Evolutionary conservation across 495 filamentous ascomycete species (phyloP).

Genomic region (Aspergillus ostianus): DNA sequence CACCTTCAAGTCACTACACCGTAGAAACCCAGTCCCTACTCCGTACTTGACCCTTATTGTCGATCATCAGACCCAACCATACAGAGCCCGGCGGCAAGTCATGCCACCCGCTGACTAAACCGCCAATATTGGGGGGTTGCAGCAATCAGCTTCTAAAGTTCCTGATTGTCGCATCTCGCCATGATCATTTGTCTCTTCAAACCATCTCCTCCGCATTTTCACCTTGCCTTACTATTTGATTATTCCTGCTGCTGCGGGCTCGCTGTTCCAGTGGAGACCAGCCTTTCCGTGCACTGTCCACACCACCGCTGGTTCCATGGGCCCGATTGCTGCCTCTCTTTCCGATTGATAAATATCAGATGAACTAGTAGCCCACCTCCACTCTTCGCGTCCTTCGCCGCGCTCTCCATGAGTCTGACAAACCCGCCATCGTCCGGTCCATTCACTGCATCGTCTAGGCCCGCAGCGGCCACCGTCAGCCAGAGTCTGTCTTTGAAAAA

Average conservation of each 20-base stretch:
- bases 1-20: background rate
- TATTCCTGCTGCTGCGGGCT: constrained; percentile 13
- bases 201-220: background rate
- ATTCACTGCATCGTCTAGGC: constrained; percentile 37
- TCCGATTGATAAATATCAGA: constrained; percentile 19
- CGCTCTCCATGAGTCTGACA: constrained; percentile 49
- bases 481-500: constrained; percentile 66
- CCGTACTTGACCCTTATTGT: no score
- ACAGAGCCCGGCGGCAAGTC: background rate
- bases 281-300: constrained; percentile 9
- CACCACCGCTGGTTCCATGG: constrained; percentile 17
- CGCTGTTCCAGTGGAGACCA: constrained; percentile 17
- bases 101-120: background rate
- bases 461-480: constrained; percentile 38
- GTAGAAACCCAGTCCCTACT: background rate
- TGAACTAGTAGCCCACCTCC: constrained; percentile 9
- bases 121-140: background rate
- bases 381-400: constrained; percentile 6
- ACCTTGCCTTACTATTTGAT: constrained; percentile 2
- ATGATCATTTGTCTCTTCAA: background rate
- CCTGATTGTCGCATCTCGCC: background rate
- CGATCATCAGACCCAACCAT: background rate
- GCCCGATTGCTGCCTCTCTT: constrained; percentile 14
- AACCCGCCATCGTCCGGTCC: constrained; percentile 55
- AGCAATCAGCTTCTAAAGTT: background rate